A percentile compares a stretch with the other conserved stretches of the same genome.
These are phyloP conservation scores for Iodosphaeria phyllophila DNA, from an alignment of 2,329 filamentous ascomycete genomes.

Conservation along the genomic window DNA sequence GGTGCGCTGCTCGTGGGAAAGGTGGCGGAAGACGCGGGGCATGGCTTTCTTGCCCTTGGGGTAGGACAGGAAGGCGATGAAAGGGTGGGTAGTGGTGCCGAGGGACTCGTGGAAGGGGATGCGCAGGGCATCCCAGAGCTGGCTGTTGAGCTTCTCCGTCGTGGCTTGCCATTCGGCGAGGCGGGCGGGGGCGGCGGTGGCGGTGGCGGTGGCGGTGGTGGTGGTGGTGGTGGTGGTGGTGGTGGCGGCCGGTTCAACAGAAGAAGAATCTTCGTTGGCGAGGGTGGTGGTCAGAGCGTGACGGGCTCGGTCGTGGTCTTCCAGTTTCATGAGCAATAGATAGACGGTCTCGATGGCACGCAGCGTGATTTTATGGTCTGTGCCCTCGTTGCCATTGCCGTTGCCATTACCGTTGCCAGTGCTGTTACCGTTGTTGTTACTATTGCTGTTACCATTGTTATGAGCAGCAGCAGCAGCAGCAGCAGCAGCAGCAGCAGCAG, in stretches of 20 bases:
- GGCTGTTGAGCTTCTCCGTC: conserved; percentile 51
- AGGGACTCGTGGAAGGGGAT: conserved; percentile 94
- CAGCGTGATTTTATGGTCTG: conserved; percentile 71
- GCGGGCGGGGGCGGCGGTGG: too few species aligned
- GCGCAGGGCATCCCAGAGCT: conserved; percentile 74
- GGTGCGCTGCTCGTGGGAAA: conserved; percentile 79
- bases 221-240: too few species aligned
- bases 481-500: conserved; percentile 30
- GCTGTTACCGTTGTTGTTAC: too few species aligned
- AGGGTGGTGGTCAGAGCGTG: too few species aligned
- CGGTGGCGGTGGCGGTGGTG: too few species aligned
- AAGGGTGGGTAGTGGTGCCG: conserved; percentile 63
- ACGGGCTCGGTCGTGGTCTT: conserved; percentile 69
- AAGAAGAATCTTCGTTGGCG: too few species aligned
- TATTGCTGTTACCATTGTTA: too few species aligned
- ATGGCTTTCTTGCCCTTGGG: conserved; percentile 94
- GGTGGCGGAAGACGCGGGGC: conserved; percentile 83
- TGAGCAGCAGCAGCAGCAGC: too few species aligned
- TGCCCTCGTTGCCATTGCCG: too few species aligned
- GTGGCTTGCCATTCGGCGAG: conserved; percentile 68
- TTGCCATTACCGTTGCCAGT: too few species aligned
- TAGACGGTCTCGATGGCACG: conserved; percentile 83
- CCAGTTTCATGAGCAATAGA: conserved; percentile 73
- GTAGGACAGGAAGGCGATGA: conserved; percentile 89
- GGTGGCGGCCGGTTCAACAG: too few species aligned